Conservation (phyloP, 805 yeast genomes). For the Naumovozyma dairenensis region DNA sequence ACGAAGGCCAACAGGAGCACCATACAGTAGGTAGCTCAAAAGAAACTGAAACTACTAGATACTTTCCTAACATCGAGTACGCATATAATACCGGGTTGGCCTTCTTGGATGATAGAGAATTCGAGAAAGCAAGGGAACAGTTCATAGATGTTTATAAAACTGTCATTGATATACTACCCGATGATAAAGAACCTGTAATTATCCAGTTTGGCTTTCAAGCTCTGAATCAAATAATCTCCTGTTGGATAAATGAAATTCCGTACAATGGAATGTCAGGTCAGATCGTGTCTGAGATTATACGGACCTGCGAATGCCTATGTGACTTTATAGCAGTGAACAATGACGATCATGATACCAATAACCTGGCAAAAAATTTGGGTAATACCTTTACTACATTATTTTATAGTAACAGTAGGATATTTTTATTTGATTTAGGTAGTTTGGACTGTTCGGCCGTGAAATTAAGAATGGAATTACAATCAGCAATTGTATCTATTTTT, state of each 20-base stretch:
- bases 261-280: conserved; percentile 4
- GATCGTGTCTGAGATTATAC: background rate
- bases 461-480: no score
- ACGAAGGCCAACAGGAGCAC: conserved; percentile 7
- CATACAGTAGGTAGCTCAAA: background rate
- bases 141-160: background rate
- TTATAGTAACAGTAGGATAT: no score
- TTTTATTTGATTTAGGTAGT: no score
- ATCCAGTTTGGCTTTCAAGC: conserved; percentile 6
- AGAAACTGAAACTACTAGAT: background rate
- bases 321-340: background rate
- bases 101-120: conserved; percentile 10
- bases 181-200: background rate
- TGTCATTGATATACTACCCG: background rate
- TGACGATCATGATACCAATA: no score
- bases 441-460: no score
- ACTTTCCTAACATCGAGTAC: conserved; percentile 1
- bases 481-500: no score
- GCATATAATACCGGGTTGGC: conserved; percentile 7
- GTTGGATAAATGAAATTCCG: conserved; percentile 6
- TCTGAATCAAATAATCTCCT: conserved; percentile 2
- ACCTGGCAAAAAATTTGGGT: no score
- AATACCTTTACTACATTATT: no score
- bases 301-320: background rate
- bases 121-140: conserved; percentile 6